Conservation (phyloP, 768 basidiomycete genomes). For the Agaricus subrufescens region DNA sequence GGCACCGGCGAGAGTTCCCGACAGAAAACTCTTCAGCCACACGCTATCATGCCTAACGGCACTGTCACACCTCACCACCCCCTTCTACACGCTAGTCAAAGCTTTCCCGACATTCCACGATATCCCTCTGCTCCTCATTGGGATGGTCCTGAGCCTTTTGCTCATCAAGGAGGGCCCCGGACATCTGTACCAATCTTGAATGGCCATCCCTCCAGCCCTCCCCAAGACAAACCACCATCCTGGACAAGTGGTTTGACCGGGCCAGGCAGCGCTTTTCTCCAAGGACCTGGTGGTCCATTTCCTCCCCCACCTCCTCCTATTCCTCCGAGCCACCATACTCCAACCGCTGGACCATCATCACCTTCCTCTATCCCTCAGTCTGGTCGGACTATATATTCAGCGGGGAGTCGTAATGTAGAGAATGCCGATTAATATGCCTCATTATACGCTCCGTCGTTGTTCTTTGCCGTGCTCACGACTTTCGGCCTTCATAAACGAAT, state of each 20-base stretch:
- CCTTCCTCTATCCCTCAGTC: conserved; percentile 34
- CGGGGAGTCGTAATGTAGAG: background rate
- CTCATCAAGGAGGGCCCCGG: background rate
- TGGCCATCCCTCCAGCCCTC: conserved; percentile 7
- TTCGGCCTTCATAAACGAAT: background rate
- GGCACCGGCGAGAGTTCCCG: conserved; percentile 5
- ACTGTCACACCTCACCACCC: conserved; percentile 3
- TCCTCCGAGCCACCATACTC: background rate
- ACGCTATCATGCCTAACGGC: background rate
- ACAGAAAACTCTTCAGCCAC: background rate
- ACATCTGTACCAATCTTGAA: conserved; percentile 9
- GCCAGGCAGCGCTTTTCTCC: conserved; percentile 46
- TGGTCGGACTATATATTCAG: conserved; percentile 61
- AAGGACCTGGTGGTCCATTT: conserved; percentile 37
- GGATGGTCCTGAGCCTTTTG: background rate
- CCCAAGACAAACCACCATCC: conserved; percentile 13
- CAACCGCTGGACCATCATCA: conserved; percentile 2
- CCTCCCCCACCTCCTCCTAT: conserved; percentile 18
- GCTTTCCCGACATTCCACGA: conserved; percentile 5
- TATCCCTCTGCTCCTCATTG: background rate
- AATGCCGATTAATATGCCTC: background rate
- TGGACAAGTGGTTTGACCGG: conserved; percentile 39
- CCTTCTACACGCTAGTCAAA: conserved; percentile 7
- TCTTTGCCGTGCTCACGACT: background rate
- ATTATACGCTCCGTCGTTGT: background rate